phyloP scores from a whole-genome alignment of 768 basidiomycete species.

The Lactifluus subvellereus region DNA sequence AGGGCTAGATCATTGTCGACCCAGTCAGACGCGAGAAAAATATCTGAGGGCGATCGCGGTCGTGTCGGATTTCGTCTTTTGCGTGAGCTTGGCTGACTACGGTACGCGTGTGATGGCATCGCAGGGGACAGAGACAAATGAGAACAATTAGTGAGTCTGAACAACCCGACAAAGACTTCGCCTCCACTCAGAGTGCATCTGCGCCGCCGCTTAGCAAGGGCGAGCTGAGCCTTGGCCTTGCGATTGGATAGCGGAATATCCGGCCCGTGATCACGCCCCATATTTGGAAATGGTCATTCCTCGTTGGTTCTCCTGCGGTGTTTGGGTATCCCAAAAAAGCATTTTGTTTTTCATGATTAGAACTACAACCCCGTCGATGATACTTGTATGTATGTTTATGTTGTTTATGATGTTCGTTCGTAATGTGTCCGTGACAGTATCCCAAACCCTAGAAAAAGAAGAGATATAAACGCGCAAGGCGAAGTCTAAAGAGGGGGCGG shows the following conservation, averaged over 20 bases:
- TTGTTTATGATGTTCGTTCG: slow-evolving; percentile 11
- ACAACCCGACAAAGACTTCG: background rate
- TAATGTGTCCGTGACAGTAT: slow-evolving; percentile 17
- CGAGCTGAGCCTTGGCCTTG: too few relatives aligned
- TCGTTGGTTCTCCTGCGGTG: background rate
- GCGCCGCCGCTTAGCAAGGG: too few relatives aligned
- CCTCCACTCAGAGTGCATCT: background rate
- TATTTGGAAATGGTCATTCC: background rate
- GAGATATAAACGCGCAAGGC: slow-evolving; percentile 7
- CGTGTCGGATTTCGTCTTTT: background rate
- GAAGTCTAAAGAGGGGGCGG: slow-evolving; percentile 10
- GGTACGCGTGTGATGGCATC: background rate
- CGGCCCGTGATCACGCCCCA: background rate
- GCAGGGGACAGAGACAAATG: background rate
- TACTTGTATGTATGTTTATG: slow-evolving; percentile 16
- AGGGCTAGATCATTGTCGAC: background rate
- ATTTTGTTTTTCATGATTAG: slow-evolving; percentile 4
- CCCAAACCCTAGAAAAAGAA: slow-evolving; percentile 12
- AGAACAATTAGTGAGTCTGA: background rate
- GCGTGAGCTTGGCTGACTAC: background rate
- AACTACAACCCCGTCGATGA: slow-evolving; percentile 18
- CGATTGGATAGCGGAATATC: too few relatives aligned
- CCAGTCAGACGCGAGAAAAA: background rate
- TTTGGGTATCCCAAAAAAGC: slow-evolving; percentile 1
- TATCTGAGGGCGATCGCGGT: background rate